These are phyloP conservation scores for Termitomyces sp. DNA, from an alignment of 768 basidiomycete genomes.

Conservation along the genomic window DNA sequence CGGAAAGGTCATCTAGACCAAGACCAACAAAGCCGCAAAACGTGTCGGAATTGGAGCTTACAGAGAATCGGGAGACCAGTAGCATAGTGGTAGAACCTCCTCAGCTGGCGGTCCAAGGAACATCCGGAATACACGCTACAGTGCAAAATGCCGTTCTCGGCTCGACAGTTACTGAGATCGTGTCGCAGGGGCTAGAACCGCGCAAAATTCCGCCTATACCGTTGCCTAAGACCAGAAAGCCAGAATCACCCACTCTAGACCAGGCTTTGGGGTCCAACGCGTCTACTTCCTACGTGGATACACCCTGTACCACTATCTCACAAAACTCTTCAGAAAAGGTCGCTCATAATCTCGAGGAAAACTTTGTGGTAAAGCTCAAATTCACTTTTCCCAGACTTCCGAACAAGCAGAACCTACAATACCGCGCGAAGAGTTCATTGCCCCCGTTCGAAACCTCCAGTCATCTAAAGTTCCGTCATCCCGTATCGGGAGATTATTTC, in stretches of 20 bases:
- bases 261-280: no score
- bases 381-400: background rate
- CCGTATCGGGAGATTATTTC: slow-evolving; percentile 82
- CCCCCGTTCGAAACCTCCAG: slow-evolving; percentile 46
- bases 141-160: background rate
- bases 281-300: no score
- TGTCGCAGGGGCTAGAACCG: background rate
- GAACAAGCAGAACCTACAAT: background rate
- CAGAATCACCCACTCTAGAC: background rate
- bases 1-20: background rate
- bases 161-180: background rate
- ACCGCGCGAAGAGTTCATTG: slow-evolving; percentile 6
- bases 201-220: background rate
- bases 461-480: slow-evolving; percentile 92
- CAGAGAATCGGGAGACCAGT: background rate
- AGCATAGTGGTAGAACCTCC: background rate
- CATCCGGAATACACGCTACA: background rate
- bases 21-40: background rate
- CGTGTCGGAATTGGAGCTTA: background rate
- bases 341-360: background rate
- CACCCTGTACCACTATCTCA: no score
- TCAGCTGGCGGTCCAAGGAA: background rate
- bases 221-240: no score
- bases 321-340: background rate
- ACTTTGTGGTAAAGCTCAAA: no score